Evolutionary conservation across 805 yeast genomes (phyloP).

Genomic region (Candida maltosa): DNA sequence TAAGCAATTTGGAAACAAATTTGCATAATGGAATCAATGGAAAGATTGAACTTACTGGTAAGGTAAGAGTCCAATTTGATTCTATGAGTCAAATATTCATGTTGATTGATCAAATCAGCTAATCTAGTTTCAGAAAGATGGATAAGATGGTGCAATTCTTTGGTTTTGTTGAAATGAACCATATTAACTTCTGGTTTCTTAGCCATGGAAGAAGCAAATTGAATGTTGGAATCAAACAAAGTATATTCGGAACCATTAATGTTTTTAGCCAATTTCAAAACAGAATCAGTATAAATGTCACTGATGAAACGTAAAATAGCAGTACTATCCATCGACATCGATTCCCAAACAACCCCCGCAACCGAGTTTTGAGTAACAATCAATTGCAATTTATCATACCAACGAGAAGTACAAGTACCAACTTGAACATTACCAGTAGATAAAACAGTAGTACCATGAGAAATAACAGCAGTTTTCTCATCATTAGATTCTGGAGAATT

Average conservation of each 20-base stretch:
- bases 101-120: conserved; percentile 57
- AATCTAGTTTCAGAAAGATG: conserved; percentile 57
- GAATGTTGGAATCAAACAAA: conserved; percentile 40
- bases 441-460: conserved; percentile 50
- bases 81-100: conserved; percentile 45
- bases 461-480: conserved; percentile 46
- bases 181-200: conserved; percentile 32
- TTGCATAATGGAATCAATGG: conserved; percentile 52
- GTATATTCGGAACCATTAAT: conserved; percentile 58
- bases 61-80: conserved; percentile 36
- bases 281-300: conserved; percentile 57
- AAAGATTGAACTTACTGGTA: conserved; percentile 36
- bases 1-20: conserved; percentile 50
- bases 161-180: conserved; percentile 37
- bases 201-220: conserved; percentile 36
- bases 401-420: conserved; percentile 57
- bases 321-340: conserved; percentile 56
- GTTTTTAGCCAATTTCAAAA: conserved; percentile 53
- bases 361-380: conserved; percentile 53
- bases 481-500: conserved; percentile 44
- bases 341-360: conserved; percentile 60
- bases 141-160: conserved; percentile 45
- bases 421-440: conserved; percentile 44
- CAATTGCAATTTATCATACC: conserved; percentile 58
- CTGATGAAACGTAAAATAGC: conserved; percentile 54